Evolutionary conservation across 495 filamentous ascomycete genomes (phyloP).

Genomic region (Penicillium argentinense): DNA sequence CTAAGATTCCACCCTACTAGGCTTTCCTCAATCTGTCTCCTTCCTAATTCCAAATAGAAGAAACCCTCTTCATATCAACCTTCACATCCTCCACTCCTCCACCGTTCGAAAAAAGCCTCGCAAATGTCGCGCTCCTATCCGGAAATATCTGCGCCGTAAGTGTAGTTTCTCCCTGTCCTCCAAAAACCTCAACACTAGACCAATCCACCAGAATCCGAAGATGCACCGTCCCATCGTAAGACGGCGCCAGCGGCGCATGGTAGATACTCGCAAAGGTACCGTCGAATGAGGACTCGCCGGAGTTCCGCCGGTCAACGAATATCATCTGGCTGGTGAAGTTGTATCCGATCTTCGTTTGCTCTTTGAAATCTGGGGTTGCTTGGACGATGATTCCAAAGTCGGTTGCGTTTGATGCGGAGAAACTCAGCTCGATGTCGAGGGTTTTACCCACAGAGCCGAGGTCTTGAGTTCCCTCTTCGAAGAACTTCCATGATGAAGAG

Average conservation of each 20-base stretch:
- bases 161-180: conserved; percentile 31
- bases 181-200: conserved; percentile 38
- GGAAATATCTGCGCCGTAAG: conserved; percentile 40
- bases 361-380: conserved; percentile 29
- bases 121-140: conserved; percentile 15
- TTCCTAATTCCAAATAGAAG: conserved; percentile 13
- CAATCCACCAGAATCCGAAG: conserved; percentile 34
- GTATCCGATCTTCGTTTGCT: conserved; percentile 44
- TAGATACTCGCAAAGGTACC: conserved; percentile 28
- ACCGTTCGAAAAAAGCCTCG: conserved; percentile 21
- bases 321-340: conserved; percentile 37
- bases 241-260: conserved; percentile 18
- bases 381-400: conserved; percentile 29
- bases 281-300: conserved; percentile 29
- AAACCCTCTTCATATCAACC: conserved; percentile 2
- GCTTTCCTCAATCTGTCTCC: background rate
- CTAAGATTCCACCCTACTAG: too few relatives aligned
- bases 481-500: conserved; percentile 8
- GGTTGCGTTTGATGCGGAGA: conserved; percentile 12
- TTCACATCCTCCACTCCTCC: conserved; percentile 22
- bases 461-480: conserved; percentile 11
- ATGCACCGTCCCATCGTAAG: conserved; percentile 15
- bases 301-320: conserved; percentile 30
- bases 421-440: conserved; percentile 24
- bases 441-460: conserved; percentile 20